Percentiles rank a stretch among this genome's conserved stretches.
Evolutionary conservation across 75 land plant species (phyloP).

Genomic region (Cunninghamia lanceolata): DNA sequence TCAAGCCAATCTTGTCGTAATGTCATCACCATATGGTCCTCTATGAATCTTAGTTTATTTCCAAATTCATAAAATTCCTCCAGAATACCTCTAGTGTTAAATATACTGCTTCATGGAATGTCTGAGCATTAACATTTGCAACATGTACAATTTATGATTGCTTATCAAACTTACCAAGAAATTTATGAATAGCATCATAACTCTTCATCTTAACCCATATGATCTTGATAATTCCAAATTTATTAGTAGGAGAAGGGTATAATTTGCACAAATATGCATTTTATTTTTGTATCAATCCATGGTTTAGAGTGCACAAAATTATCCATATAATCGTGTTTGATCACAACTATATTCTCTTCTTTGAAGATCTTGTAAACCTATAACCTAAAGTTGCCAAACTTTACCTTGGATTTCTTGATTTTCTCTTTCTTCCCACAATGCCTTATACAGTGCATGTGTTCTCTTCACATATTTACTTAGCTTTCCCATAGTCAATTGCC

Average conservation of each 20-base stretch:
- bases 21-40: conserved; percentile 18
- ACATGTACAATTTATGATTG: not conserved
- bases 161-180: not conserved
- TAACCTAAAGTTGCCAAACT: conserved; percentile 18
- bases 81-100: conserved; percentile 23
- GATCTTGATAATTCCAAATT: conserved; percentile 17
- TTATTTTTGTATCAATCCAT: conserved; percentile 30
- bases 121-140: conserved; percentile 21
- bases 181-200: conserved; percentile 20
- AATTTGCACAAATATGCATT: conserved; percentile 20
- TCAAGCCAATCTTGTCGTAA: not conserved
- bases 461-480: conserved; percentile 22
- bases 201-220: conserved; percentile 50
- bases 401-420: conserved; percentile 20
- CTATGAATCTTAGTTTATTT: conserved; percentile 33
- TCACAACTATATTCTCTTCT: conserved; percentile 16
- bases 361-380: conserved; percentile 12
- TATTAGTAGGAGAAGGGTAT: conserved; percentile 14
- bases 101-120: conserved; percentile 25
- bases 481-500: conserved; percentile 8
- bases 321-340: conserved; percentile 30
- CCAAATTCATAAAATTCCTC: conserved; percentile 24
- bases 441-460: conserved; percentile 19
- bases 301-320: conserved; percentile 46
- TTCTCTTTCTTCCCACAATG: conserved; percentile 23